phyloP scores from a whole-genome alignment of 441 rosid genomes.

The Eruca vesicaria region DNA sequence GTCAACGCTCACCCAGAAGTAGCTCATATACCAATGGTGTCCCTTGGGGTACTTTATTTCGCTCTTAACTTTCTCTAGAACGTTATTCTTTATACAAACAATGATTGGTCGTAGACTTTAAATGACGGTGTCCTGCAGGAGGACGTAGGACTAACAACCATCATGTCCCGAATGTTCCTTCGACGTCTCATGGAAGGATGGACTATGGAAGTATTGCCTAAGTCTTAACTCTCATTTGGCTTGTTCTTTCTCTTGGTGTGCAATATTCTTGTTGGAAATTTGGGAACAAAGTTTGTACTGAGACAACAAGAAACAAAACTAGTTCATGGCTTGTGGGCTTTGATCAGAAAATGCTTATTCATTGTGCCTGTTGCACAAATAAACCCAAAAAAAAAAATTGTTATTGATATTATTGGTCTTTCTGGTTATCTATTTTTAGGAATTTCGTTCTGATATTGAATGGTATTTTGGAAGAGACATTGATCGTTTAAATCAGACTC shows the following conservation, averaged over 20 bases:
- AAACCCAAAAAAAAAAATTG: constrained; percentile 41
- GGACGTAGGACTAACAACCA: constrained; percentile 85
- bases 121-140: constrained; percentile 33
- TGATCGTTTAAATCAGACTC: neutral
- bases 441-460: neutral
- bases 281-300: constrained; percentile 51
- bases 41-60: constrained; percentile 78
- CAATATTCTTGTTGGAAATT: constrained; percentile 52
- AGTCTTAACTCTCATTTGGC: constrained; percentile 34
- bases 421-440: neutral
- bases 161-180: constrained; percentile 65
- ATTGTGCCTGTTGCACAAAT: constrained; percentile 52
- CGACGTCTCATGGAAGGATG: constrained; percentile 87
- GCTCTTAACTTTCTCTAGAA: neutral
- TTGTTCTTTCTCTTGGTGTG: constrained; percentile 40
- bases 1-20: constrained; percentile 81
- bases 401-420: constrained; percentile 2
- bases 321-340: constrained; percentile 74
- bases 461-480: neutral
- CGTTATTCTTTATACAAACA: neutral
- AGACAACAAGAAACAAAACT: constrained; percentile 14
- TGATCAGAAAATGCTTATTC: constrained; percentile 61
- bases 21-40: constrained; percentile 64
- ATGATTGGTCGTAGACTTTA: neutral
- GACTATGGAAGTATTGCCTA: constrained; percentile 85